Evolutionary conservation across 2,329 filamentous ascomycete genomes (phyloP).

Genomic region (Apiospora aurea): DNA sequence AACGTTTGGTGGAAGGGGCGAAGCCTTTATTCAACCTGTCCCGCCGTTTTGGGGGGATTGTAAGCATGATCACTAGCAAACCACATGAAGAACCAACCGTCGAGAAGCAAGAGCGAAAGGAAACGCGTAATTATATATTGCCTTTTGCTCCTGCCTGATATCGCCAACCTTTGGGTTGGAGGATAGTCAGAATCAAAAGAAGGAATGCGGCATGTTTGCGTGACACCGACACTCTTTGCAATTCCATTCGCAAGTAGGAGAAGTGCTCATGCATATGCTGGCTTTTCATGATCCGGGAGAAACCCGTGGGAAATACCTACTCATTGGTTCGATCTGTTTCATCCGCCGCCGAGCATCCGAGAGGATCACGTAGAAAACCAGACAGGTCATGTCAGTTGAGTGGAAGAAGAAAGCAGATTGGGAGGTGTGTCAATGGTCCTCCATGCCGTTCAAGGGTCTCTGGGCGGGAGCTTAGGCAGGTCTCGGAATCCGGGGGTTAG

Average conservation of each 20-base stretch:
- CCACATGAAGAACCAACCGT: too few relatives aligned
- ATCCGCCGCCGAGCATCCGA: background rate
- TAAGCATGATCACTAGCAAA: background rate
- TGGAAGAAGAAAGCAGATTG: background rate
- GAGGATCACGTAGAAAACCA: background rate
- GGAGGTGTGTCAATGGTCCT: background rate
- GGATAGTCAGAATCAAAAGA: background rate
- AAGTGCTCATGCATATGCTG: background rate
- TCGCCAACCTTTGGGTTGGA: background rate
- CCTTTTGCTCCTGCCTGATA: background rate
- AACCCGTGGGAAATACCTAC: background rate
- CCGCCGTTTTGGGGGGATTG: background rate
- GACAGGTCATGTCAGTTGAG: background rate
- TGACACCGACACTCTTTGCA: background rate
- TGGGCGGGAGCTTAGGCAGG: background rate
- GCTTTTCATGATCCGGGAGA: background rate
- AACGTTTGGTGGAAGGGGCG: background rate
- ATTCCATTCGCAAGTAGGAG: background rate
- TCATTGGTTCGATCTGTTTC: background rate
- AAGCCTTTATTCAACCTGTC: background rate
- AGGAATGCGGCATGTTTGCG: background rate
- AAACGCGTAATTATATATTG: background rate
- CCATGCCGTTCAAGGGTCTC: background rate
- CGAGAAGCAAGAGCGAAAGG: background rate
- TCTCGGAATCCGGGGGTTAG: conserved; percentile 5